Conservation (phyloP, 192 early-diverging fungal genomes). For the Backusella luteola region DNA sequence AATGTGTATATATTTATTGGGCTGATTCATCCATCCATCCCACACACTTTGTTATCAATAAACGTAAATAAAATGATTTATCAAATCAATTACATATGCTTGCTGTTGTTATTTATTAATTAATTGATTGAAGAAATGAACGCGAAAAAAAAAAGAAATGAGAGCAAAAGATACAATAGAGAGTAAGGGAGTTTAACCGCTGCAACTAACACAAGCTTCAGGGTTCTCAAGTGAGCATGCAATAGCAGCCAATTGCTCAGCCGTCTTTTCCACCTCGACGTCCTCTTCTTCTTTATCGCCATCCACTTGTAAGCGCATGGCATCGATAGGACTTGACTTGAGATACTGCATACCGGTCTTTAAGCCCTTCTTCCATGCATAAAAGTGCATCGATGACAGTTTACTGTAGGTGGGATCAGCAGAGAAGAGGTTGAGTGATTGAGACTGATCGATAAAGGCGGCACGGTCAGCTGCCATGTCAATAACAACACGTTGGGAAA, state of each 20-base stretch:
- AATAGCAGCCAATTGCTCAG: constrained; percentile 33
- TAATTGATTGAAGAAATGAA: neutral
- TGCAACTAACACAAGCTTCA: constrained; percentile 92
- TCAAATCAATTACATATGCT: neutral
- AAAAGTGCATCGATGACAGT: constrained; percentile 97
- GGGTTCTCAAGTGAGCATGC: constrained; percentile 69
- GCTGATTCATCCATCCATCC: neutral
- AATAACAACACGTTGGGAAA: constrained; percentile 86
- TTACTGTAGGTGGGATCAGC: constrained; percentile 87
- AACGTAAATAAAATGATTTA: neutral
- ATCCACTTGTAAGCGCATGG: constrained; percentile 96
- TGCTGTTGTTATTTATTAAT: neutral
- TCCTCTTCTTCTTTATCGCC: constrained; percentile 52
- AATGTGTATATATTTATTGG: neutral
- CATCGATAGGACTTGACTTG: constrained; percentile 86
- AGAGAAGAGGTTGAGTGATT: constrained; percentile 93
- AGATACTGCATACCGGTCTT: constrained; percentile 99
- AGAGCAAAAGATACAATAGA: neutral
- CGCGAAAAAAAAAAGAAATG: neutral
- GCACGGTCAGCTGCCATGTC: constrained; percentile 96
- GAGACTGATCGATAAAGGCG: constrained; percentile 95
- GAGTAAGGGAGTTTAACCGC: constrained; percentile 48
- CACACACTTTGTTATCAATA: neutral
- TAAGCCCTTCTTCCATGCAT: constrained; percentile 92
- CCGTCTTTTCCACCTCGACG: constrained; percentile 1